Evolutionary conservation across 1,139 yeast genomes (phyloP).

Genomic region (Zygotorulaspora mrakii): DNA sequence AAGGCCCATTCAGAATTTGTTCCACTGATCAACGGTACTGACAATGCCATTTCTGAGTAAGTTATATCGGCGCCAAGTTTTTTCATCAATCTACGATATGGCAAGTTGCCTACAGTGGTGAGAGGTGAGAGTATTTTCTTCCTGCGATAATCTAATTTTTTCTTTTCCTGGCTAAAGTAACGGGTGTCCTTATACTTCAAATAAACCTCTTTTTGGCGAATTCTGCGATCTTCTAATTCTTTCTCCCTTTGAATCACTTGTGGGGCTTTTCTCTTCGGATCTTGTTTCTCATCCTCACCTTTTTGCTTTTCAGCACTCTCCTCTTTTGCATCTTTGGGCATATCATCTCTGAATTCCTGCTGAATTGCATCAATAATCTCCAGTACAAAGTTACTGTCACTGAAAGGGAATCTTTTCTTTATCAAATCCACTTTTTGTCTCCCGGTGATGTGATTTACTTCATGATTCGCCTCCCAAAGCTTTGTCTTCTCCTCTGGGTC

Average conservation of each 20-base stretch:
- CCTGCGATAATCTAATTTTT: constrained; percentile 56
- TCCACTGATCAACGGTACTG: constrained; percentile 79
- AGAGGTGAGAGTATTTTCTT: constrained; percentile 92
- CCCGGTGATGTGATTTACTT: constrained; percentile 59
- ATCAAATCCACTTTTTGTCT: constrained; percentile 55
- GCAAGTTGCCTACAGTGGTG: constrained; percentile 96
- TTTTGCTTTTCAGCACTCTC: constrained; percentile 22
- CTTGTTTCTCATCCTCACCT: constrained; percentile 20
- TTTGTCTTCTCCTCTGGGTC: constrained; percentile 29
- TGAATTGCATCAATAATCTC: constrained; percentile 54
- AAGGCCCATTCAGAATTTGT: constrained; percentile 96
- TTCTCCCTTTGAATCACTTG: constrained; percentile 30
- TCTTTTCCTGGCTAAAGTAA: constrained; percentile 79
- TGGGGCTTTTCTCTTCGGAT: constrained; percentile 25
- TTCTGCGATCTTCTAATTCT: constrained; percentile 36
- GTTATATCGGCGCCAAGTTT: constrained; percentile 89
- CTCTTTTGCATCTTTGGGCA: neutral
- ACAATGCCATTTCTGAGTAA: constrained; percentile 91
- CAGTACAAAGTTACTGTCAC: constrained; percentile 51
- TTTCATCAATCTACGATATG: constrained; percentile 90
- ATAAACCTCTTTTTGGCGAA: constrained; percentile 37
- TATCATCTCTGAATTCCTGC: constrained; percentile 39
- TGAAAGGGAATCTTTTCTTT: constrained; percentile 58
- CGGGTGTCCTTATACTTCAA: constrained; percentile 72
- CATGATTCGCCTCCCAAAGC: constrained; percentile 47